Base-by-base conservation (phyloP, 768 basidiomycete genomes). In the Lactarius deliciosus region DNA sequence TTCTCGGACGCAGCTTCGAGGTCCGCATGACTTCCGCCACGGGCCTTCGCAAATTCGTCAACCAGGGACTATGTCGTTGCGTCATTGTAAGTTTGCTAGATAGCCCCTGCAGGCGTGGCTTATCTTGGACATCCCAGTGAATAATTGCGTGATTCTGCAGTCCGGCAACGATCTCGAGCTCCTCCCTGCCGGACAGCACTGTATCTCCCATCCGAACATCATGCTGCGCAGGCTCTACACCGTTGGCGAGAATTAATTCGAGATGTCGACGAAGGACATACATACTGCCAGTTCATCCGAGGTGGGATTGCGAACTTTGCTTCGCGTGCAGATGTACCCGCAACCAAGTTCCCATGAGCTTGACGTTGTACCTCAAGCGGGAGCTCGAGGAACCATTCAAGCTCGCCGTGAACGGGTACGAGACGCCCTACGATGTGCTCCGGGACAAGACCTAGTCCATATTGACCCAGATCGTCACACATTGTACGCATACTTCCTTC, bases 181-280 rank as follows among this genome's bases (percentile, higher is more conserved):
- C 5, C 81, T 94, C 28, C 82, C 87, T 57, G 92, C 92, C 43
- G 92, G 92, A 2, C 92, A 94, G 73, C 90, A 90, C 61, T 91
- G 87, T 68, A 88, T 94, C 73, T 92, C 91, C 13, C 89, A 90
- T 72, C 91, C 92, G 4, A 91, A 87, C 65, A 87, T 93, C 56
- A 92, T 91, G 2, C 77, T 93, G 7, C 88, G 91, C 64, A 90
- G 90, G 3, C 71, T 93, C 22, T 93, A 86, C 75, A 91, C 91
- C 1, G 82, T 90, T 2, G 91, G 91, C 32, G 92, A 93, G 74
- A 91, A 90, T 70, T 91, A 93, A 74, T 75, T 91, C 34, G 91
- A 92, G 74, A 89, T 92, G 88, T 90, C 91, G 4, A 92, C 91
- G 9, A 92, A 92, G 76, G 90, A 92, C 69, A 92, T 92, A 90